Base-by-base conservation (phyloP, 1,284 basidiomycete species). In the Erythrobasidium hasegawianum region DNA sequence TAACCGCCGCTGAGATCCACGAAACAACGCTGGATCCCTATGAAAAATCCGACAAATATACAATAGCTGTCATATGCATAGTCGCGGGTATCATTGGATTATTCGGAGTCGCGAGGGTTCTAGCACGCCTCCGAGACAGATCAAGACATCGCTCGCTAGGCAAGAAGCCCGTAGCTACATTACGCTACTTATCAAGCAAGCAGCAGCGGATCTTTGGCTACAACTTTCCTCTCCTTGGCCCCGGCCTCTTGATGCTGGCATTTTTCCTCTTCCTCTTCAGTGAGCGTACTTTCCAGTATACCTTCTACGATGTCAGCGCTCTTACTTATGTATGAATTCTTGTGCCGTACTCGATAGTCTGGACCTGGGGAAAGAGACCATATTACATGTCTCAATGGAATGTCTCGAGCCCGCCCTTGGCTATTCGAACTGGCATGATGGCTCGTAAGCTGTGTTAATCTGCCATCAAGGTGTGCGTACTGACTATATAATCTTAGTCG, bases 381-480 rank as follows among this genome's bases (percentile, higher is more conserved):
- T 80, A 79, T 69, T 76, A 78, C 59, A 79, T 78, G 57, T 69
- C 22, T 69, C 67, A 43, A 74, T 80, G 78, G 79, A 78, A 50
- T 72, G 77, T 69, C 75, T 78, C 71, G 1, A 64, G 60, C 38
- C 76, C 77, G 8, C 79, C 79, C 2, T 71, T 80, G 24, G 78
- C 75, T 3, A 80, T 78, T 1, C 72, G 79, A 5, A 69, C 77
- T 2, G 78, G 77, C 0, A 78, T 78, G 67, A 76, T 78, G 72
- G 74, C 78, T 75, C 77, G 60, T 47, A 74, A 70, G 33, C 50
- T 41, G 26, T 11, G 26, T 13, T 33, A 7, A 18, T 2, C 27
- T 14, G 2, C 26, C 18, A 18, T 33, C 5, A 5, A 33, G 33
- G 11, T 33, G 33, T 7, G 9, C 20, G 3, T 38, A 41, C 16